phyloP scores from a whole-genome alignment of 192 early-diverging fungal species.

The Backusella australiensis region DNA sequence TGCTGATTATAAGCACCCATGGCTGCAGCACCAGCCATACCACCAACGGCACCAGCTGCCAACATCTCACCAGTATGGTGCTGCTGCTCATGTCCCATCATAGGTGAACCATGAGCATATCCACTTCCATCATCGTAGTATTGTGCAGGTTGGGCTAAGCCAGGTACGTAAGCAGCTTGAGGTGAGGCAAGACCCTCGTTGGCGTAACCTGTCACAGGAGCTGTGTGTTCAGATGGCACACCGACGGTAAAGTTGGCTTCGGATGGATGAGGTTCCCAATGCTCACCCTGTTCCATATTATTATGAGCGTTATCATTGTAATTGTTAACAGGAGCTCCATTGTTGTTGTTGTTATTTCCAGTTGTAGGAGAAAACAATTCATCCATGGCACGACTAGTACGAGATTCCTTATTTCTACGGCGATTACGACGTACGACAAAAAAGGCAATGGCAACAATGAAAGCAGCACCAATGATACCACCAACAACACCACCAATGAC shows the following conservation, averaged over 20 bases:
- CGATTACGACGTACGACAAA: conserved; percentile 15
- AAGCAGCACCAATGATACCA: conserved; percentile 11
- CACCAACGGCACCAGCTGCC: background rate
- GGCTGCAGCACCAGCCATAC: background rate
- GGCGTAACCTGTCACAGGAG: background rate
- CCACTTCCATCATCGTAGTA: background rate
- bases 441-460: conserved; percentile 17
- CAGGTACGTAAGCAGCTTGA: background rate
- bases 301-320: background rate
- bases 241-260: conserved; percentile 3
- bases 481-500: conserved; percentile 18
- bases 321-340: background rate
- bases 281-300: background rate
- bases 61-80: background rate
- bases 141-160: background rate
- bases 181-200: background rate
- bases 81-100: background rate
- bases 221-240: background rate
- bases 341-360: background rate
- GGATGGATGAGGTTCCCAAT: background rate
- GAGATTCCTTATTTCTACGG: conserved; percentile 9
- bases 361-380: conserved; percentile 3
- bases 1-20: background rate
- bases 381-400: conserved; percentile 12
- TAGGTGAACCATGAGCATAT: background rate